Evolutionary conservation across 2,329 filamentous ascomycete genomes (phyloP).

Genomic region (Colletotrichum truncatum): DNA sequence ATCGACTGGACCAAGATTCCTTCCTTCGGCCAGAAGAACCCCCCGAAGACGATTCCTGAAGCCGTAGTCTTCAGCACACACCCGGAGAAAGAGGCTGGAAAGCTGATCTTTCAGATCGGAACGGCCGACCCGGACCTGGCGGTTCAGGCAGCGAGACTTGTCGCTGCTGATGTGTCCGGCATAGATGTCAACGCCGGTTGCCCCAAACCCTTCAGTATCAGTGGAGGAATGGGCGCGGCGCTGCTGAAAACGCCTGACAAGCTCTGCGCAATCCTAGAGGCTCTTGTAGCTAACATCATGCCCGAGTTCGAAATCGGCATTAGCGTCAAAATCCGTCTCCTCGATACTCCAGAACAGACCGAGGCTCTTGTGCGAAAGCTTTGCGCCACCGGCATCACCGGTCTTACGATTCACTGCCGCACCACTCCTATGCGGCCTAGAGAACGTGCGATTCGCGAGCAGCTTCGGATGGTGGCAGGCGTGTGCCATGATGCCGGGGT

Average conservation of each 20-base stretch:
- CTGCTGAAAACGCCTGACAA: slow-evolving; percentile 86
- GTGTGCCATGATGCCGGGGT: slow-evolving; percentile 87
- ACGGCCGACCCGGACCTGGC: slow-evolving; percentile 85
- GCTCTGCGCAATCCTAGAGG: slow-evolving; percentile 83
- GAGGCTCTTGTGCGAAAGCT: slow-evolving; percentile 80
- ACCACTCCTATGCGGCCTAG: slow-evolving; percentile 95
- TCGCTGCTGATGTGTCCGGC: slow-evolving; percentile 88
- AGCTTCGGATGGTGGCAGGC: slow-evolving; percentile 83
- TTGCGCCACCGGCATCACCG: slow-evolving; percentile 88
- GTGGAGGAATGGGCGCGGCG: slow-evolving; percentile 94
- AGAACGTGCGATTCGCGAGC: slow-evolving; percentile 85
- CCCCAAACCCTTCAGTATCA: slow-evolving; percentile 94
- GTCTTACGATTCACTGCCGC: slow-evolving; percentile 92
- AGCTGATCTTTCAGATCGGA: slow-evolving; percentile 91
- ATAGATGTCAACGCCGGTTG: slow-evolving; percentile 99
- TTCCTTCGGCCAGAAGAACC: slow-evolving; percentile 73
- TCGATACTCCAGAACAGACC: slow-evolving; percentile 81
- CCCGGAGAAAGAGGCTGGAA: slow-evolving; percentile 77
- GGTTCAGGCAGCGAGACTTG: slow-evolving; percentile 83
- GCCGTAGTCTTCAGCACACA: slow-evolving; percentile 87
- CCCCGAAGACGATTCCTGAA: slow-evolving; percentile 61
- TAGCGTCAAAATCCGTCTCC: slow-evolving; percentile 93
- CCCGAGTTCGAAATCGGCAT: slow-evolving; percentile 88
- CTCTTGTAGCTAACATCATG: slow-evolving; percentile 81
- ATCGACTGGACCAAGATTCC: slow-evolving; percentile 86